These are phyloP conservation scores for Keqinozyma sinolaborantium DNA, from an alignment of 1,139 yeast genomes.

Conservation along the genomic window DNA sequence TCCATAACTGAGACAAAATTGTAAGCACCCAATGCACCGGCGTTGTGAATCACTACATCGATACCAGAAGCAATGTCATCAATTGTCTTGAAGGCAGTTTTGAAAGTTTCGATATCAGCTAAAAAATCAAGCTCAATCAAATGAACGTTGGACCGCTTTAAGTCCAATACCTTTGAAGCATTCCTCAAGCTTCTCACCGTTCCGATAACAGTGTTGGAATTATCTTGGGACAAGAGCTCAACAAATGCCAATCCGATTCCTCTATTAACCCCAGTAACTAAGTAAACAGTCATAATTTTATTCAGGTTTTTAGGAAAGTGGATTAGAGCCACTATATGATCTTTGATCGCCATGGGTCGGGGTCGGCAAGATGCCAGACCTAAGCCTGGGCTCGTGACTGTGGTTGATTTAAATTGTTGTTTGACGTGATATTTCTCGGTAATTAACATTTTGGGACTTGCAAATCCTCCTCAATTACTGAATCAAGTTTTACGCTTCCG, in stretches of 20 bases:
- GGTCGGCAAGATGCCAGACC: too few relatives aligned
- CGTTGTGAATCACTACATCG: constrained; percentile 4
- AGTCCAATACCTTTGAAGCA: constrained; percentile 2
- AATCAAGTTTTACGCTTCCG: too few relatives aligned
- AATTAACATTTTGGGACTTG: too few relatives aligned
- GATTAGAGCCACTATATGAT: too few relatives aligned
- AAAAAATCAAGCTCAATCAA: constrained; percentile 4
- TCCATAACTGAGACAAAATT: neutral
- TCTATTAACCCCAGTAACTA: constrained; percentile 21
- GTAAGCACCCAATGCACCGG: neutral
- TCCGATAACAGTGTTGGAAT: constrained; percentile 21
- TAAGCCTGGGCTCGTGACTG: too few relatives aligned
- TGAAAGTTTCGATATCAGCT: constrained; percentile 1
- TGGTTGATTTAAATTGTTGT: too few relatives aligned
- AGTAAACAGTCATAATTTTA: constrained; percentile 7
- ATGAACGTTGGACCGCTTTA: constrained; percentile 2
- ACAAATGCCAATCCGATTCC: constrained; percentile 17
- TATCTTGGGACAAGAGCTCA: constrained; percentile 4
- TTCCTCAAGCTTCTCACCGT: constrained; percentile 16
- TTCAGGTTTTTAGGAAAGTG: too few relatives aligned
- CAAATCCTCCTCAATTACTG: too few relatives aligned
- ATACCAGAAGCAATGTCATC: constrained; percentile 1
- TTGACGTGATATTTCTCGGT: too few relatives aligned
- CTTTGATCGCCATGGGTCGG: too few relatives aligned
- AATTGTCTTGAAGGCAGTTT: constrained; percentile 1